Base-by-base conservation (phyloP, 2,329 filamentous ascomycete genomes). In the Arthrobotrys conoides region DNA sequence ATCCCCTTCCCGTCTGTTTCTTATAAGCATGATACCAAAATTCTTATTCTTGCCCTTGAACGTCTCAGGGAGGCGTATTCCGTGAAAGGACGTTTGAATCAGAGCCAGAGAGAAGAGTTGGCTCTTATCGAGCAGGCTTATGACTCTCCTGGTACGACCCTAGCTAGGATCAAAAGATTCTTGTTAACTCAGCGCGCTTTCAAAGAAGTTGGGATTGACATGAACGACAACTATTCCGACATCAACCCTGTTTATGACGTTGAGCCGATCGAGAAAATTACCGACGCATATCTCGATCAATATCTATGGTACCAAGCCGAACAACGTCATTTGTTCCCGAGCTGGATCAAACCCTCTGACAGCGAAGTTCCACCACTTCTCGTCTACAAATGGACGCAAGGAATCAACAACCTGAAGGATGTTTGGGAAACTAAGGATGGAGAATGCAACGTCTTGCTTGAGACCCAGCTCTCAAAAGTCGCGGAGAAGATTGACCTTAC, bases 231-330 rank as follows among this genome's bases (percentile, higher is more conserved):
- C 83, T 99, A 99, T 86, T 98, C 91, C 87, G 95, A 93, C 18
- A 99, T 99, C 87, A 99, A 99, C 83, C 96, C 96, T 0, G 96
- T 99, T 0, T 99, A 99, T 83, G 96, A 99, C 81, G 96, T 99
- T 77, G 96, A 99, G 85, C 96, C 96, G 0, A 97, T 99, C 76
- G 96, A 99, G 87, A 99, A 99, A 87, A 99, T 99, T 82, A 99
- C 95, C 46, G 96, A 99, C 85, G 96, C 96, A 1, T 99, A 99
- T 82, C 89, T 99, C 61, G 96, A 99, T 83, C 96, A 99, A 83
- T 99, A 99, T 83, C 88, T 99, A 9, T 99, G 96, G 96, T 99
- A 99, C 83, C 96, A 99, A 85, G 96, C 96, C 49, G 96, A 99
- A 83, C 95, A 98, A 85, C 91, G 96, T 67, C 94, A 98, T 84